Conservation (phyloP, 1,284 basidiomycete genomes). For the Tilletia indica region DNA sequence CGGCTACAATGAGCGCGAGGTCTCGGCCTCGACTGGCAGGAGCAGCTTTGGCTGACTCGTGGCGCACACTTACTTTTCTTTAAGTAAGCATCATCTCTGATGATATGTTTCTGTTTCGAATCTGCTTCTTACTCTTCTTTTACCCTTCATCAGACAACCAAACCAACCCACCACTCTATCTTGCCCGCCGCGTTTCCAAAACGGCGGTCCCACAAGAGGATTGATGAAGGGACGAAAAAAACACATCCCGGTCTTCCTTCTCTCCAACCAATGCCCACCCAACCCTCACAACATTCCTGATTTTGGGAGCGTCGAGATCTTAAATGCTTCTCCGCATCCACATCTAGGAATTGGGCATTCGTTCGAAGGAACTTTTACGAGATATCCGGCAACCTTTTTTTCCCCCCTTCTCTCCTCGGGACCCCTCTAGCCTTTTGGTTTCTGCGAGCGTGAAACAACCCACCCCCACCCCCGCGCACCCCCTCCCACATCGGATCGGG, state of each 20-base stretch:
- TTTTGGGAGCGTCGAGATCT: slow-evolving; percentile 4
- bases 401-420: slow-evolving; percentile 3
- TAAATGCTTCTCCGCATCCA: not conserved
- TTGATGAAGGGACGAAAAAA: not conserved
- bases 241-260: not conserved
- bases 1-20: not conserved
- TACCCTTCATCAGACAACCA: not conserved
- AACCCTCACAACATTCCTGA: too few species aligned
- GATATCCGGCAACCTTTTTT: too few species aligned
- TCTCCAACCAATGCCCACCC: not conserved
- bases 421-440: not conserved
- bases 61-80: slow-evolving; percentile 12
- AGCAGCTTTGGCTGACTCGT: slow-evolving; percentile 16
- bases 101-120: not conserved
- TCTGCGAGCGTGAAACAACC: slow-evolving; percentile 7
- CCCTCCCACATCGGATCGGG: too few species aligned
- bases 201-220: slow-evolving; percentile 9
- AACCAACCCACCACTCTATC: slow-evolving; percentile 13
- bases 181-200: slow-evolving; percentile 14
- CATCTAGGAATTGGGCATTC: too few species aligned
- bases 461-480: not conserved
- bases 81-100: slow-evolving; percentile 17
- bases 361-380: too few species aligned
- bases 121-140: slow-evolving; percentile 6
- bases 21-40: slow-evolving; percentile 9